Percentiles rank a stretch among this genome's conserved stretches.
Evolutionary conservation across 1,284 basidiomycete species (phyloP).

Genomic region (Ceratobasidium sp.): DNA sequence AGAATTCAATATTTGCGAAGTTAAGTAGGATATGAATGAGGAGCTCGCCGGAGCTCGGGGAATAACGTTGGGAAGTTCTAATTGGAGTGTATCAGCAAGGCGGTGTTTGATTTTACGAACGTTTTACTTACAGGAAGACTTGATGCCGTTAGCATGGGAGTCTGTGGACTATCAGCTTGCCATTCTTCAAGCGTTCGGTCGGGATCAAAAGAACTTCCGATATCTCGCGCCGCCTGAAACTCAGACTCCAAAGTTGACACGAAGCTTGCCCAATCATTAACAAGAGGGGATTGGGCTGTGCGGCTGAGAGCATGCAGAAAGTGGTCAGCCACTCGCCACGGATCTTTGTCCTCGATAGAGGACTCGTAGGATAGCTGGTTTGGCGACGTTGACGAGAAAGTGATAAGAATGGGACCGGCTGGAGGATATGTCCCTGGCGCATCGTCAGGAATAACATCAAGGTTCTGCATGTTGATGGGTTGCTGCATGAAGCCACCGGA

Average conservation of each 20-base stretch:
- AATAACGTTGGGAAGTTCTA: too few relatives aligned
- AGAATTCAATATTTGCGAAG: too few relatives aligned
- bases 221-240: not conserved
- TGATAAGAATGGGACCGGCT: not conserved
- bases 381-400: not conserved
- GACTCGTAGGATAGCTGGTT: constrained; percentile 13
- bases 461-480: not conserved
- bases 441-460: not conserved
- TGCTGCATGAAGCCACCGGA: constrained; percentile 26
- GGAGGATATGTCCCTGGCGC: not conserved
- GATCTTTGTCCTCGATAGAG: not conserved
- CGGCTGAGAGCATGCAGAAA: constrained; percentile 5
- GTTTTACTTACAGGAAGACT: not conserved
- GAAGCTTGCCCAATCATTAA: not conserved
- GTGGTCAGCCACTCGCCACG: not conserved
- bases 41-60: too few relatives aligned
- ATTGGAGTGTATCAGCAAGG: too few relatives aligned
- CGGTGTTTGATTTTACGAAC: not conserved
- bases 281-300: not conserved
- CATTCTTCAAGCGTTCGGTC: not conserved
- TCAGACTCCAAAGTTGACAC: not conserved
- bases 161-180: not conserved
- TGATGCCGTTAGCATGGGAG: not conserved
- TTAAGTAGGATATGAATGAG: too few relatives aligned
- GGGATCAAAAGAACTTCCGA: not conserved